Evolutionary conservation across 192 early-diverging fungal species (phyloP).

Genomic region (Coemansia sp.): DNA sequence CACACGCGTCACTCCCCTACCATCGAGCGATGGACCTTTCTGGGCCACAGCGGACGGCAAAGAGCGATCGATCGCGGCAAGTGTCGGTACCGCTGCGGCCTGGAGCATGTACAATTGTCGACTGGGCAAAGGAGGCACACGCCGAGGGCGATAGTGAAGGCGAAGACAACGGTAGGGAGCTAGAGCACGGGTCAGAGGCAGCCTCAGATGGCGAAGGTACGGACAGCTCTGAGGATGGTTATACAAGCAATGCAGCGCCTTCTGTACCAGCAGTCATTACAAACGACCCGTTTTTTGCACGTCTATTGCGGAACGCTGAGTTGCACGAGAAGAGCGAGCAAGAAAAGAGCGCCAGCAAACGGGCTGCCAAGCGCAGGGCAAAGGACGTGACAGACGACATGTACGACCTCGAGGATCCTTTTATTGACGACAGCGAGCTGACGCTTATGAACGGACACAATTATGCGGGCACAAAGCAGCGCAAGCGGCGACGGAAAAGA

Average conservation of each 20-base stretch:
- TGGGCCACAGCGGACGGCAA: conserved; percentile 17
- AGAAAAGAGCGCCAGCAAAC: conserved; percentile 12
- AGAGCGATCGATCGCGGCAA: conserved; percentile 34
- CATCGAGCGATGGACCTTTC: conserved; percentile 33
- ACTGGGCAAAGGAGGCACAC: conserved; percentile 30
- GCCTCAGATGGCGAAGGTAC: conserved; percentile 32
- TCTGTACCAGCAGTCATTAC: conserved; percentile 53
- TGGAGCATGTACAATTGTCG: conserved; percentile 47
- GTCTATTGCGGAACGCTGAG: conserved; percentile 44
- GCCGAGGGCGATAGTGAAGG: conserved; percentile 19
- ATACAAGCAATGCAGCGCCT: conserved; percentile 32
- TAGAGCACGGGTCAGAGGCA: conserved; percentile 8
- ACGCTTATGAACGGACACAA: conserved; percentile 51
- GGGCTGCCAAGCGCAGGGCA: conserved; percentile 21
- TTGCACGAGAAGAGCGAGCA: conserved; percentile 30
- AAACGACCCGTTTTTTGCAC: conserved; percentile 53
- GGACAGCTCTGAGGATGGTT: conserved; percentile 29
- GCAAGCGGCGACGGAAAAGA: conserved; percentile 48
- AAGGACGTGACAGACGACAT: conserved; percentile 41
- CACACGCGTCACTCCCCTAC: too few species aligned
- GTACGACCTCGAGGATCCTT: conserved; percentile 55
- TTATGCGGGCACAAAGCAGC: conserved; percentile 30
- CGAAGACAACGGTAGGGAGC: neutral
- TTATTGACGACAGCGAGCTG: conserved; percentile 55
- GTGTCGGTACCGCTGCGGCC: conserved; percentile 33